Evolutionary conservation across 306 rosid genomes (phyloP).

Genomic region (Inga oerstediana): DNA sequence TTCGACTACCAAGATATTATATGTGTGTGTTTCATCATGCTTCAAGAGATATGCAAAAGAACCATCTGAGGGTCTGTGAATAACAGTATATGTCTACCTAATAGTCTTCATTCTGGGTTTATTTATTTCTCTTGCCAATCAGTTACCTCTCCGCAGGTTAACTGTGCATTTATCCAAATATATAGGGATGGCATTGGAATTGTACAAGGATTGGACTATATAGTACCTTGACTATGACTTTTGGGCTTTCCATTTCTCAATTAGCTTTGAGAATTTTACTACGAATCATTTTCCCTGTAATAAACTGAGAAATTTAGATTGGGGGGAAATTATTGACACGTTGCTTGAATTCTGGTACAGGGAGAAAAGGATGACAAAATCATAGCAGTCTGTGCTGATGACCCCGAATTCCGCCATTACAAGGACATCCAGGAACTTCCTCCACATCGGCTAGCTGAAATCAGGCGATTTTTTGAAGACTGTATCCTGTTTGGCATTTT

Average conservation of each 20-base stretch:
- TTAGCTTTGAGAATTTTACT: conserved; percentile 6
- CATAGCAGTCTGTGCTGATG: conserved; percentile 98
- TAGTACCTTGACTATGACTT: background rate
- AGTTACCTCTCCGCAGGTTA: background rate
- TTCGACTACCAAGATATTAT: background rate
- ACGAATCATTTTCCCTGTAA: conserved; percentile 11
- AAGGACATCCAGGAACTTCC: conserved; percentile 84
- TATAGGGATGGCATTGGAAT: background rate
- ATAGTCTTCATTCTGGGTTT: background rate
- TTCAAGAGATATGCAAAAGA: conserved; percentile 11
- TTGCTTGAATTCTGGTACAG: conserved; percentile 45
- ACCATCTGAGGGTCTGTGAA: conserved; percentile 15
- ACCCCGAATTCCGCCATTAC: conserved; percentile 90
- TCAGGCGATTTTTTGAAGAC: conserved; percentile 95
- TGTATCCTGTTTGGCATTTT: conserved; percentile 67
- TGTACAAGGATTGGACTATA: background rate
- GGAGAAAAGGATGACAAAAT: conserved; percentile 99
- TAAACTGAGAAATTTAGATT: background rate
- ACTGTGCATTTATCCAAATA: conserved; percentile 5
- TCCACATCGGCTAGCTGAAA: conserved; percentile 97
- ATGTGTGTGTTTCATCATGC: background rate
- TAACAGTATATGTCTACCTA: background rate
- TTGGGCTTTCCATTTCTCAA: conserved; percentile 1
- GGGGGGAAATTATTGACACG: background rate
- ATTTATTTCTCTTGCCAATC: background rate